A percentile compares a stretch with the other conserved stretches of the same genome.
Conservation (phyloP, 768 basidiomycete genomes). For the Lentinula guzmanii region DNA sequence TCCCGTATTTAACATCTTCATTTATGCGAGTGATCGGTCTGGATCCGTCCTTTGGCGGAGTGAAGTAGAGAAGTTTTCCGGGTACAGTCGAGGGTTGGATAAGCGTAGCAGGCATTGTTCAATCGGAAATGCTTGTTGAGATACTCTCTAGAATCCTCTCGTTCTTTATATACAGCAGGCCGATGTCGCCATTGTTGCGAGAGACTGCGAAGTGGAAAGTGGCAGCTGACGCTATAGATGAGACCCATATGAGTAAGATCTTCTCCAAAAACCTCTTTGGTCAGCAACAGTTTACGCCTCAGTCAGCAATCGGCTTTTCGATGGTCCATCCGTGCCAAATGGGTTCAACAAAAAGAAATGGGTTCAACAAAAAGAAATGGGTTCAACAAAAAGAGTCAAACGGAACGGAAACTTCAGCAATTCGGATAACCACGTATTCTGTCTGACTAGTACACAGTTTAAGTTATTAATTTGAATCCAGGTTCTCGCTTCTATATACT, state of each 20-base stretch:
- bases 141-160: conserved; percentile 45
- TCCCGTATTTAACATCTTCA: conserved; percentile 20
- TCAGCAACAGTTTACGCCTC: neutral
- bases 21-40: conserved; percentile 22
- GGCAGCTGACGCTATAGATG: neutral
- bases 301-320: neutral
- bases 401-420: neutral
- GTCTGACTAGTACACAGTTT: no score
- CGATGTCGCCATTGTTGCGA: conserved; percentile 1
- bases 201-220: neutral
- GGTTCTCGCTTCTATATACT: neutral
- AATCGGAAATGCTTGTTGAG: conserved; percentile 34
- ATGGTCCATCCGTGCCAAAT: neutral
- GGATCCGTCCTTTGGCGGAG: conserved; percentile 22
- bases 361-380: no score
- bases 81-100: conserved; percentile 3
- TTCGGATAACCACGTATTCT: neutral
- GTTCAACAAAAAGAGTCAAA: neutral
- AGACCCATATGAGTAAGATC: neutral
- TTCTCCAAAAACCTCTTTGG: neutral
- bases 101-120: conserved; percentile 2
- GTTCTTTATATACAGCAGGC: neutral
- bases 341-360: no score
- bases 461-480: neutral
- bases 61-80: conserved; percentile 7